phyloP scores from a whole-genome alignment of 179 eudicot genomes.

The Actinidia arguta region DNA sequence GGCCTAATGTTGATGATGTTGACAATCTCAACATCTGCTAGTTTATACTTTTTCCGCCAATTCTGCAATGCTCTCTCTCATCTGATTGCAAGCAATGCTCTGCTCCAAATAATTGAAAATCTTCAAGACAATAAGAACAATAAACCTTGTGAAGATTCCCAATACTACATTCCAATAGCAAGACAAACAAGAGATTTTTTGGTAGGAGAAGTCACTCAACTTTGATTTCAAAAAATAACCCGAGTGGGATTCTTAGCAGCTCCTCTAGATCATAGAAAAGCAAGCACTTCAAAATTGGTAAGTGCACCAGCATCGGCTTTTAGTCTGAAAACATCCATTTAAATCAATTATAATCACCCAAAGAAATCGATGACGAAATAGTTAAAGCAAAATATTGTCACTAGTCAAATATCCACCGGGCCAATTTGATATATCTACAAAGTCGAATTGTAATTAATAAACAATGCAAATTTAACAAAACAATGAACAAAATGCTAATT shows the following conservation, averaged over 20 bases:
- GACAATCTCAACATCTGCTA: constrained; percentile 68
- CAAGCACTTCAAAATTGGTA: constrained; percentile 87
- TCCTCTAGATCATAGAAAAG: constrained; percentile 73
- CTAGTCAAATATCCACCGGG: not conserved
- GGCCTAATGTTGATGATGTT: constrained; percentile 20
- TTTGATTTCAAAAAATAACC: constrained; percentile 72
- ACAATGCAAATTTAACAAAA: not conserved
- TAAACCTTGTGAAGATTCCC: not conserved
- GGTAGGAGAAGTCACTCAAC: constrained; percentile 32
- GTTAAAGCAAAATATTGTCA: not conserved
- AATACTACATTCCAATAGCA: not conserved
- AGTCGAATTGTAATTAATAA: not conserved
- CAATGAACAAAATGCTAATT: not conserved
- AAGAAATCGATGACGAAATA: not conserved
- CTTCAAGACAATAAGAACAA: constrained; percentile 34
- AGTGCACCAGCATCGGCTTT: constrained; percentile 70
- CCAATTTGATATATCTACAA: constrained; percentile 8
- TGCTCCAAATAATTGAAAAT: constrained; percentile 80
- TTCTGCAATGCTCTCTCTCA: constrained; percentile 52
- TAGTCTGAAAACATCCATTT: constrained; percentile 40
- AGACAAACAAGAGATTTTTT: not conserved
- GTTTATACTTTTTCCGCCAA: constrained; percentile 54
- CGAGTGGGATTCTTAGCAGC: constrained; percentile 74
- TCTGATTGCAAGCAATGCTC: constrained; percentile 66
- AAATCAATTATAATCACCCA: not conserved